These are phyloP conservation scores for Gossypium longicalyx DNA, from an alignment of 345 rosid genomes.

Conservation along the genomic window DNA sequence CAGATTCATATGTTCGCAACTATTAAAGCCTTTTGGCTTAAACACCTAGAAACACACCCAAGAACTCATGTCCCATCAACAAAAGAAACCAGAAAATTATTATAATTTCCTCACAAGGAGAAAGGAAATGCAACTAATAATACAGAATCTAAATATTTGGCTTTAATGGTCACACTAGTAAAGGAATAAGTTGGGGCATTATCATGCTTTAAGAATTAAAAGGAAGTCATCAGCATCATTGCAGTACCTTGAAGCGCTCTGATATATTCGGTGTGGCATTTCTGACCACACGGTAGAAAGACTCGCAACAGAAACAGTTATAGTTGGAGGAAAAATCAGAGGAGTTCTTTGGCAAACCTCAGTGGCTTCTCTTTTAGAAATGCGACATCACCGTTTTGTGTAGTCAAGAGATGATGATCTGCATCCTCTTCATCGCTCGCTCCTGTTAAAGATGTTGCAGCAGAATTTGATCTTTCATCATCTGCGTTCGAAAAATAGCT, in stretches of 20 bases:
- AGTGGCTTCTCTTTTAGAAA: conserved; percentile 65
- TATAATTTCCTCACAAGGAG: background rate
- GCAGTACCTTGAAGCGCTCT: conserved; percentile 3
- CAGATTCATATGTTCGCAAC: background rate
- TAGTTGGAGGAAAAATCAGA: conserved; percentile 19
- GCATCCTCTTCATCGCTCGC: conserved; percentile 65
- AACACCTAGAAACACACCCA: background rate
- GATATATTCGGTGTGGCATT: background rate
- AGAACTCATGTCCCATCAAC: too few species aligned
- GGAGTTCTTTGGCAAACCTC: conserved; percentile 54
- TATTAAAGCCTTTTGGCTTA: background rate
- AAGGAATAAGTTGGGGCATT: conserved; percentile 5
- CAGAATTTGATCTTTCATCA: conserved; percentile 59
- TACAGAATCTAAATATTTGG: background rate
- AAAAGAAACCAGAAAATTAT: background rate
- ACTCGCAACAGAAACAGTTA: conserved; percentile 11
- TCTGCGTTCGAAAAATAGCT: conserved; percentile 23
- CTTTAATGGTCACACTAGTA: conserved; percentile 1
- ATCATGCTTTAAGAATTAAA: conserved; percentile 10
- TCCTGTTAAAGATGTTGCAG: conserved; percentile 44
- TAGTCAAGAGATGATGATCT: conserved; percentile 62
- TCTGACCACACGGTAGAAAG: background rate
- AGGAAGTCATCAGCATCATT: conserved; percentile 9
- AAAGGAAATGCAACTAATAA: background rate
- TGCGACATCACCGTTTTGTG: conserved; percentile 54